Base-by-base conservation (phyloP, 176 grass and related monocot species). In the Ananas comosus region DNA sequence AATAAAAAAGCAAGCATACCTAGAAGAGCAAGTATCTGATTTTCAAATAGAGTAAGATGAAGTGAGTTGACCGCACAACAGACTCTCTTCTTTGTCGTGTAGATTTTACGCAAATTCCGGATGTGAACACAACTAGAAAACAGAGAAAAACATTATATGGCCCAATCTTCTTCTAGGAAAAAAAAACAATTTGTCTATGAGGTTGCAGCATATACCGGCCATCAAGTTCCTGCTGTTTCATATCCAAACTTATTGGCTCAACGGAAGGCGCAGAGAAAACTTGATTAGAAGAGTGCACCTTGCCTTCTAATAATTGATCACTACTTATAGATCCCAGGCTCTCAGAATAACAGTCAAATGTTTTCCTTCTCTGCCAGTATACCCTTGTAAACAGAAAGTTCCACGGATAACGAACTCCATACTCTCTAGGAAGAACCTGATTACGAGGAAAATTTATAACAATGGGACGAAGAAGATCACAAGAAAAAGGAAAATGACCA, bases 21-120 rank as follows among this genome's bases (percentile, higher is more conserved):
- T 57, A 84, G 65, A 84, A 84, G 82, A 64, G 82, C 75, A 74
- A 84, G 82, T 74, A 84, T 79, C 53, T 84, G 82, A 65, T 84
- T 84, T 74, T 84, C 82, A 59, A 54, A 79, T 16, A 84, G 71
- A 53, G 82, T 84, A 42, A 84, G 76, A 42, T 79, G 71, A 53
- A 84, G 82, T 65, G 76, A 79, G 54, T 84, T 70, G 23, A 84
- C 76, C 50, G 82, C 82, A 79, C 76, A 84, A 71, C 65, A 79
- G 47, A 68, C 70, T 66, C 76, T 70, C 64, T 78, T 79, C 65
- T 79, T 79, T 65, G 69, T 70, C 50, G 52, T 70, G 65, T 84
- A 84, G 56, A 84, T 65, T 74, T 84, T 79, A 69, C 64, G 76
- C 64, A 84, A 61, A 84, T 79, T 79, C 66, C 73, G 79, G 54